A percentile compares a stretch with the other conserved stretches of the same genome.
phyloP scores from a whole-genome alignment of 1,284 basidiomycete genomes.

The Neotropicomus parvogracilis region DNA sequence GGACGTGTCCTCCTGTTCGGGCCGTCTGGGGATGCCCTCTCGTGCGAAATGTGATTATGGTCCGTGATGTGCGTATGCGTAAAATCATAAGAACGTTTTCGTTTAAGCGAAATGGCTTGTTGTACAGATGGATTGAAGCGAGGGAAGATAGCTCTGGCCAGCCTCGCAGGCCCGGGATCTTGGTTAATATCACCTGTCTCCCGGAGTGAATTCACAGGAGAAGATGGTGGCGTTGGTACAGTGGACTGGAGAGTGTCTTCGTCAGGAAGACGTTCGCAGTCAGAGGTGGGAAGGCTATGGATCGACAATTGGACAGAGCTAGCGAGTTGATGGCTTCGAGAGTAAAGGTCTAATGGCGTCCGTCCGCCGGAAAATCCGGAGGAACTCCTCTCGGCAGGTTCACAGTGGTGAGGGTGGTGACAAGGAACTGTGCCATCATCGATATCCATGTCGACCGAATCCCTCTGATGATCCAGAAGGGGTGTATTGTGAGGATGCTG shows the following conservation, averaged over 20 bases:
- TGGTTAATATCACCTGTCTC: neutral
- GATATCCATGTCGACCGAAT: conserved; percentile 13
- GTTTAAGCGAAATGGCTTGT: conserved; percentile 17
- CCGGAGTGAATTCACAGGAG: neutral
- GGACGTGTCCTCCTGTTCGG: conserved; percentile 8
- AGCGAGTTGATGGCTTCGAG: neutral
- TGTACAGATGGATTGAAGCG: neutral
- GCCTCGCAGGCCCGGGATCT: neutral
- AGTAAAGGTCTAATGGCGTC: neutral
- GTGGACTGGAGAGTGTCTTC: neutral
- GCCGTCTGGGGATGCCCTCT: neutral
- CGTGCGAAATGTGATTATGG: neutral
- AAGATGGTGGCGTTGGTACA: neutral
- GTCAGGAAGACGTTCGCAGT: neutral
- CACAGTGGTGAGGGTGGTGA: neutral
- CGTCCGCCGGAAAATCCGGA: neutral
- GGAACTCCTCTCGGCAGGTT: conserved; percentile 1
- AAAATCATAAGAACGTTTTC: conserved; percentile 10
- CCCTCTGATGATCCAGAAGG: conserved; percentile 7
- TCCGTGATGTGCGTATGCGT: neutral
- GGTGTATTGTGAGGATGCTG: neutral
- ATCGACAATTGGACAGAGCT: neutral
- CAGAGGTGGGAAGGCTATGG: neutral
- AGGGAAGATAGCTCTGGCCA: neutral
- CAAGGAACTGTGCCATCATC: neutral